phyloP scores from a whole-genome alignment of 768 basidiomycete species.

The Paxillus involutus region DNA sequence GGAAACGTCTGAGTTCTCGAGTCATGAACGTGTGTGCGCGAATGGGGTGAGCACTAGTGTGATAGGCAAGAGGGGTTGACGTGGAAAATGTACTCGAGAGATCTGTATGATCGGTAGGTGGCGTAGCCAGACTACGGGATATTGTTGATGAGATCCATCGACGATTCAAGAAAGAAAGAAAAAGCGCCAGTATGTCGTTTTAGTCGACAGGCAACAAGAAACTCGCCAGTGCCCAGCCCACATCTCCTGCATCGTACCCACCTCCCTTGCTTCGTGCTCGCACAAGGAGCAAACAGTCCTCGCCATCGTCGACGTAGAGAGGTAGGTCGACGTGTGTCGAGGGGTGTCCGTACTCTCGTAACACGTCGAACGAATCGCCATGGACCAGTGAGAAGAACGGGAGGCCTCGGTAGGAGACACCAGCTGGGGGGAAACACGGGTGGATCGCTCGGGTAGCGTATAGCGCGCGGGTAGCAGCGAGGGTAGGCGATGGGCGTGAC shows the following conservation, averaged over 20 bases:
- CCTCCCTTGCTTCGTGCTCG: constrained; percentile 40
- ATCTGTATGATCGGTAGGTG: too few species aligned
- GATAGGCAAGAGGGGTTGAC: too few species aligned
- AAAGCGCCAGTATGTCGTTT: constrained; percentile 7
- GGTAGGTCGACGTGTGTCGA: constrained; percentile 72
- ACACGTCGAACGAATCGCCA: constrained; percentile 62
- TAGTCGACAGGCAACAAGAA: constrained; percentile 65
- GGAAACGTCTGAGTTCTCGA: neutral
- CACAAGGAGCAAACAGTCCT: constrained; percentile 76
- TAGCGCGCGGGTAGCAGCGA: constrained; percentile 42
- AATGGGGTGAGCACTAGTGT: neutral
- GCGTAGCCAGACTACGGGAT: neutral
- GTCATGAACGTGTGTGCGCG: neutral
- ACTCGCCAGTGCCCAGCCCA: constrained; percentile 84
- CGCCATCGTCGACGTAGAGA: constrained; percentile 73
- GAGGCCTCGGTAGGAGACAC: constrained; percentile 67
- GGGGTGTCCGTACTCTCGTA: constrained; percentile 80
- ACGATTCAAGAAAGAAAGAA: neutral
- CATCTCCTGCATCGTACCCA: constrained; percentile 37
- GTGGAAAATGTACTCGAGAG: too few species aligned
- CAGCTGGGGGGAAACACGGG: constrained; percentile 60
- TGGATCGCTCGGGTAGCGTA: constrained; percentile 72
- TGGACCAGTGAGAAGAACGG: constrained; percentile 75
- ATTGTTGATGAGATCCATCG: too few species aligned
- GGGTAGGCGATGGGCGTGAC: constrained; percentile 23